These are phyloP conservation scores for Cinnamomum chago DNA, from an alignment of 164 flowering plant genomes.

Conservation along the genomic window DNA sequence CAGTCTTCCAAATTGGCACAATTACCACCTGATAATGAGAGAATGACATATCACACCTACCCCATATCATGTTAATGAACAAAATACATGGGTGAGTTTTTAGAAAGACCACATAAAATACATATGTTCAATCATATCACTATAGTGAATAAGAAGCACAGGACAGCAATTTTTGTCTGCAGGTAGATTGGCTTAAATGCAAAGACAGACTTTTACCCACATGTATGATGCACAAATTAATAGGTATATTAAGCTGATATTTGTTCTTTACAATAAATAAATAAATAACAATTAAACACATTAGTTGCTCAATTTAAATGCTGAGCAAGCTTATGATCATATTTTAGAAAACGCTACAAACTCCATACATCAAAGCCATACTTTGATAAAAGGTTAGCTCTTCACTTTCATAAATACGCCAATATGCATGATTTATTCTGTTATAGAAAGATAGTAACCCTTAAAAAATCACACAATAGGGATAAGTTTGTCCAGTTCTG, in stretches of 20 bases:
- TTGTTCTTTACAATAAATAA: not conserved
- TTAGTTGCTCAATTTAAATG: not conserved
- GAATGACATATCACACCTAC: no score
- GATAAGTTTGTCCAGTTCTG: no score
- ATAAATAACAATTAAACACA: not conserved
- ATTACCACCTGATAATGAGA: conserved; percentile 55
- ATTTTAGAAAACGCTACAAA: not conserved
- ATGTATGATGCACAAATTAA: no score
- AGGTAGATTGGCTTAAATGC: not conserved
- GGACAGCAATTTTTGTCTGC: not conserved
- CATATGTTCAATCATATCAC: not conserved
- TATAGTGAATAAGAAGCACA: not conserved
- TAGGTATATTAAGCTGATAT: not conserved
- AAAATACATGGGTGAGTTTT: not conserved
- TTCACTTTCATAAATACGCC: no score
- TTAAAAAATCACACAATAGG: no score
- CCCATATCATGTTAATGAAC: not conserved
- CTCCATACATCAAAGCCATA: no score
- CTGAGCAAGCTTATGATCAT: not conserved
- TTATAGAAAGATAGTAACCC: no score
- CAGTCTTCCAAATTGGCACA: conserved; percentile 90
- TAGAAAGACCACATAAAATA: not conserved
- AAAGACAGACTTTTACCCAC: not conserved
- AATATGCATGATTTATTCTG: no score
- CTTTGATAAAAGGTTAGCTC: no score